These are phyloP conservation scores for Aspergillus sp. DNA, from an alignment of 2,329 filamentous ascomycete genomes.

Conservation along the genomic window DNA sequence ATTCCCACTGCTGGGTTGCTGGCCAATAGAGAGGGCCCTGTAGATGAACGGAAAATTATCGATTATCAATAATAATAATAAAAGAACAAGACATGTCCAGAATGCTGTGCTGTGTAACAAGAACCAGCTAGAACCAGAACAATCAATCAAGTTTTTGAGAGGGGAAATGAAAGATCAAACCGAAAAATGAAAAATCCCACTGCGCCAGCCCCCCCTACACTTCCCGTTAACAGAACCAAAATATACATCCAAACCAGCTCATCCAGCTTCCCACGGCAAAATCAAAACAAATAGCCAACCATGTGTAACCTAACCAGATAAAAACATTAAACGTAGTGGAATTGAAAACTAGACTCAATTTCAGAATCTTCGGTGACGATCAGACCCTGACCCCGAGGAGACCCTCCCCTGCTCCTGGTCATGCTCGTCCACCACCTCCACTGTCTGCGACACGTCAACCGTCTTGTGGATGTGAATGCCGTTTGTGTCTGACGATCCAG, in stretches of 20 bases:
- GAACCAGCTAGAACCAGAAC: too few species aligned
- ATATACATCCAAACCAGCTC: neutral
- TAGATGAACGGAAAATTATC: neutral
- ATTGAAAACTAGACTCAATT: neutral
- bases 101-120: too few species aligned
- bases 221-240: neutral
- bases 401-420: neutral
- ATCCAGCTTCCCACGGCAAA: neutral
- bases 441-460: constrained; percentile 23
- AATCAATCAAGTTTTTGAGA: too few species aligned
- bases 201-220: neutral
- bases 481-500: neutral
- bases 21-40: neutral
- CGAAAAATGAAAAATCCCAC: neutral
- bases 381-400: neutral
- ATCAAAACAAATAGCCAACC: neutral
- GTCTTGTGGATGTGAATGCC: constrained; percentile 21
- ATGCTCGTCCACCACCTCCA: constrained; percentile 17
- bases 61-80: neutral
- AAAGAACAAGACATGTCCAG: neutral
- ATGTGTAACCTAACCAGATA: neutral
- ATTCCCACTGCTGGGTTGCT: too few species aligned
- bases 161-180: neutral
- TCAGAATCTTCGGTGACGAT: neutral
- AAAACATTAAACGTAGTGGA: neutral